These are phyloP conservation scores for Chenopodium suecicum DNA, from an alignment of 148 eudicot genomes.

Conservation along the genomic window DNA sequence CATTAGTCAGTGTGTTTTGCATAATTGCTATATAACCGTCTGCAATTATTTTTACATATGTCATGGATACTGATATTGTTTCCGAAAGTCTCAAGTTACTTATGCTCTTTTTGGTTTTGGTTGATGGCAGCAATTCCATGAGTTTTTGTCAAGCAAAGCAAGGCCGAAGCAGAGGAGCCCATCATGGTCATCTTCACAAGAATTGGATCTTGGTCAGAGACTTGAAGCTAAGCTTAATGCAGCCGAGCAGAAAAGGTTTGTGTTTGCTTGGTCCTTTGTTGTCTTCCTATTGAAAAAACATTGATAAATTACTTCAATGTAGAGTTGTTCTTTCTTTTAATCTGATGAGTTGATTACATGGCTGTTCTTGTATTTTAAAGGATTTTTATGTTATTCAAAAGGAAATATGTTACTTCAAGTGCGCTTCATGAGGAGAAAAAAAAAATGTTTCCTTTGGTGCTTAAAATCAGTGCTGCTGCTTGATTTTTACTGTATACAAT, in stretches of 20 bases:
- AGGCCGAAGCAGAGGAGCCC: constrained; percentile 78
- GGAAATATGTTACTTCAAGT: too few species aligned
- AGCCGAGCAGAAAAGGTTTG: constrained; percentile 91
- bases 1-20: too few species aligned
- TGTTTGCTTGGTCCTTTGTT: constrained; percentile 11
- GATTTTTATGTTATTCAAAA: too few species aligned
- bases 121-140: constrained; percentile 67
- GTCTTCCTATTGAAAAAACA: background rate
- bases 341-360: background rate
- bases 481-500: background rate
- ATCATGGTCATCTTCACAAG: constrained; percentile 57
- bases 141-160: constrained; percentile 75
- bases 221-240: constrained; percentile 94
- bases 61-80: too few species aligned
- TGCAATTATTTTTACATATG: background rate
- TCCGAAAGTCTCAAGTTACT: background rate
- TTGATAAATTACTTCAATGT: too few species aligned
- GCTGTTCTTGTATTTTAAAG: background rate
- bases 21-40: too few species aligned
- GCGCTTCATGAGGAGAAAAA: background rate
- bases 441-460: background rate
- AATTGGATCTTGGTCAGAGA: constrained; percentile 72
- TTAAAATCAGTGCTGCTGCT: background rate
- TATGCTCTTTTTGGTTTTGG: background rate
- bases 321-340: background rate